Base-by-base conservation (phyloP, 495 filamentous ascomycete species). In the Penicillium nucicola region DNA sequence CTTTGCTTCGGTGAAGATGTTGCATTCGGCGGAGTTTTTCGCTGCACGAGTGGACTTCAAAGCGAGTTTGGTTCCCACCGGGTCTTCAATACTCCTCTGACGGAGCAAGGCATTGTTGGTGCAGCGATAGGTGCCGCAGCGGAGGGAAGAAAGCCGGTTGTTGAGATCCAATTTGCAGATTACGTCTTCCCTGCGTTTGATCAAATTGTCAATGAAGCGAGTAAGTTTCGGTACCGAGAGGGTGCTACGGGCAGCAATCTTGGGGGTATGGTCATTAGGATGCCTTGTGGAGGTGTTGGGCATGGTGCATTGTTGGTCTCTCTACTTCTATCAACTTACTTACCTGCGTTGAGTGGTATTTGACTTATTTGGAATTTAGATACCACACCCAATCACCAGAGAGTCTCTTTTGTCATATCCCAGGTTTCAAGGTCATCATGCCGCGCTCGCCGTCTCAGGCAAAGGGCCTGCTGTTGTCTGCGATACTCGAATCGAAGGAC, bases 151-250 rank as follows among this genome's bases (percentile, higher is more conserved):
- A 88, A 86, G 43, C 88, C 93, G 0, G 82, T 98, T n/a, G 92
- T 93, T 1, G 93, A 98, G 72, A 93, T 98, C 44, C 93, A 98
- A 69, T 98, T 98, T 61, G 95, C 93, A 31, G 93, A 98, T 69
- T 98, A 98, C 67, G 85, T 98, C 35, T 97, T 86, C 68, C 93
- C 93, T 2, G 91, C 93, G 1, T 97, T 97, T 55, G 93, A 98
- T 64, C 93, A 98, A 78, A 77, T 98, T 33, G 92, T 97, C 53
- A 97, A 97, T 63, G 93, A 98, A 69, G 92, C 91, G 3, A 89
- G 90, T 42, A 98, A 97, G 73, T 88, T 89, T 53, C 74, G 93
- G 45, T 98, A 92, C 68, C 78, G 92, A 42, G 88, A 92, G 63
- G 92, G 91, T 0, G 69, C 63, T 2, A 87, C 85, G 11, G 85